Evolutionary conservation across 1,284 basidiomycete species (phyloP).

Genomic region (Vanrija humicola): DNA sequence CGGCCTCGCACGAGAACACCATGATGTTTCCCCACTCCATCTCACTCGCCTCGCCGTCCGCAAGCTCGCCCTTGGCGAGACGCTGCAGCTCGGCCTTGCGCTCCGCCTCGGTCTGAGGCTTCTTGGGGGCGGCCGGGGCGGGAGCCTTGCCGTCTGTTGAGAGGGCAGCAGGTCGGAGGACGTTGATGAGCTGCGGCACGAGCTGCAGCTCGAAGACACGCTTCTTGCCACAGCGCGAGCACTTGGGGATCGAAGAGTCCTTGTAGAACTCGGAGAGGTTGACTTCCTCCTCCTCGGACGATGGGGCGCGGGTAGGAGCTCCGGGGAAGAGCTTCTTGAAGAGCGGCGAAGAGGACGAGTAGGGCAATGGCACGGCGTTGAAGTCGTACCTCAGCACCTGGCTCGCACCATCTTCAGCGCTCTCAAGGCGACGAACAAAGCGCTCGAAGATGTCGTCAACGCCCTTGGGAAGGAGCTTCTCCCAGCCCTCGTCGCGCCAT

Average conservation of each 20-base stretch:
- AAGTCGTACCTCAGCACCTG: conserved; percentile 51
- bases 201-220: conserved; percentile 49
- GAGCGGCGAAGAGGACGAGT: conserved; percentile 41
- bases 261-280: conserved; percentile 32
- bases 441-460: conserved; percentile 49
- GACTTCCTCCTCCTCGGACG: conserved; percentile 39
- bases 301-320: conserved; percentile 17
- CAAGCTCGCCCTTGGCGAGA: conserved; percentile 25
- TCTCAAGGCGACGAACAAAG: conserved; percentile 40
- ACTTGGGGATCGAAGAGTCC: conserved; percentile 31
- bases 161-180: conserved; percentile 34
- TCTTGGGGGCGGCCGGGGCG: not conserved
- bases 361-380: conserved; percentile 45
- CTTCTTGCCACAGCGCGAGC: conserved; percentile 34
- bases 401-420: conserved; percentile 38
- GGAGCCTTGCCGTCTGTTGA: conserved; percentile 12
- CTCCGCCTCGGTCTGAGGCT: conserved; percentile 35
- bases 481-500: conserved; percentile 34
- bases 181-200: conserved; percentile 45
- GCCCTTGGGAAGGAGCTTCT: conserved; percentile 39
- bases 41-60: conserved; percentile 25
- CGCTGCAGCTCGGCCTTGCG: conserved; percentile 37
- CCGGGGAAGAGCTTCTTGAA: conserved; percentile 44
- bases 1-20: conserved; percentile 46
- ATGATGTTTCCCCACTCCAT: conserved; percentile 51